These are phyloP conservation scores for Aspergillus ostianus DNA, from an alignment of 495 filamentous ascomycete species.

Conservation along the genomic window DNA sequence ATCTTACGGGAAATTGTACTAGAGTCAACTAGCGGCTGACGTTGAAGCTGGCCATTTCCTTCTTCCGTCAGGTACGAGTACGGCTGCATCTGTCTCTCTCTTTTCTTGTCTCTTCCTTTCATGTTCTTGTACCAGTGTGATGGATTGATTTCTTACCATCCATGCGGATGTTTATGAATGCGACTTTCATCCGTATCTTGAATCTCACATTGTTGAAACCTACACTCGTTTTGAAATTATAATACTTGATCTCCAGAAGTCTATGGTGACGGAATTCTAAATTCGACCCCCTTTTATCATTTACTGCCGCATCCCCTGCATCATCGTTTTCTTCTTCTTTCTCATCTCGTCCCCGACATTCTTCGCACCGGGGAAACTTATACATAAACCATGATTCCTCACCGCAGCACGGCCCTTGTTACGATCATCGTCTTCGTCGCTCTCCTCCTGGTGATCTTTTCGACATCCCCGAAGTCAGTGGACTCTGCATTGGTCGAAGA, in stretches of 20 bases:
- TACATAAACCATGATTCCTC: constrained; percentile 37
- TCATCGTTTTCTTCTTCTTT: background rate
- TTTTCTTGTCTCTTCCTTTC: background rate
- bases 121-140: background rate
- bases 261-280: background rate
- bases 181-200: background rate
- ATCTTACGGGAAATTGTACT: constrained; percentile 8
- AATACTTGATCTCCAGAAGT: background rate
- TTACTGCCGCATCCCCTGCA: background rate
- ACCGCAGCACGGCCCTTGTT: constrained; percentile 42
- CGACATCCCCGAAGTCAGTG: constrained; percentile 35
- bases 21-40: constrained; percentile 1
- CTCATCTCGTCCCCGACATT: background rate
- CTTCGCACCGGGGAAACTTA: background rate
- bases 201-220: background rate
- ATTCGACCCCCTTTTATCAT: background rate
- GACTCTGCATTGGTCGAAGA: constrained; percentile 24
- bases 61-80: background rate
- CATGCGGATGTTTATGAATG: background rate
- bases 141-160: background rate
- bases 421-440: constrained; percentile 44
- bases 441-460: constrained; percentile 46
- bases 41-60: background rate
- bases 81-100: background rate
- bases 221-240: background rate